Percentiles rank a stretch among this genome's conserved stretches.
These are phyloP conservation scores for Lycium barbarum DNA, from an alignment of 257 asterid species.

Conservation along the genomic window DNA sequence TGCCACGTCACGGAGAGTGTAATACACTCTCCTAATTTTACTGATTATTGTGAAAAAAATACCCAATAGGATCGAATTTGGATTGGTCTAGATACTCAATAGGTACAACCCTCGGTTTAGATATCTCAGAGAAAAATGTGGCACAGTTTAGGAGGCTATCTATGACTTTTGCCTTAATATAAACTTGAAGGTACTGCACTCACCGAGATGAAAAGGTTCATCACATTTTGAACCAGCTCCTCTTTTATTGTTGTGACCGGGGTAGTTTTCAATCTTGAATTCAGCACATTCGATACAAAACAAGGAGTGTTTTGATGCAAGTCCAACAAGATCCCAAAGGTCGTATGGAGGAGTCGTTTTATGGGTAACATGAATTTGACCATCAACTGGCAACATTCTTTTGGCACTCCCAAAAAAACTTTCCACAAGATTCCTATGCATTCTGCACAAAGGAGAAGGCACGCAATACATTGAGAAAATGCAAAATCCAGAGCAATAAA, in stretches of 20 bases:
- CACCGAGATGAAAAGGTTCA: conserved; percentile 49
- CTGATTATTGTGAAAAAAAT: too few species aligned
- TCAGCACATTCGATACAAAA: conserved; percentile 33
- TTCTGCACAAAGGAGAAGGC: conserved; percentile 39
- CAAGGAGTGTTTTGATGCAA: conserved; percentile 45
- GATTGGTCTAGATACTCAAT: too few species aligned
- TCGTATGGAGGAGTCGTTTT: conserved; percentile 49
- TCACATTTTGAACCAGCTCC: conserved; percentile 59
- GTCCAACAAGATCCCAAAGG: conserved; percentile 55
- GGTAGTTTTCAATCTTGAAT: conserved; percentile 54
- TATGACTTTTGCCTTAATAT: too few species aligned
- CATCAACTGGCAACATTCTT: conserved; percentile 44
- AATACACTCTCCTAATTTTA: too few species aligned
- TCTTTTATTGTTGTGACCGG: conserved; percentile 61
- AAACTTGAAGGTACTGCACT: conserved; percentile 59
- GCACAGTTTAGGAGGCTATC: too few species aligned
- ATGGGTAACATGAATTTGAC: conserved; percentile 66
- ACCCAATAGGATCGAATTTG: too few species aligned
- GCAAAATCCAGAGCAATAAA: neutral
- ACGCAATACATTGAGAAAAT: neutral
- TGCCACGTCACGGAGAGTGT: too few species aligned
- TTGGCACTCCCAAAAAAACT: conserved; percentile 55
- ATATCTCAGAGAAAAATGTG: too few species aligned
- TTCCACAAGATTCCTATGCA: conserved; percentile 55
- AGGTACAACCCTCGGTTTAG: too few species aligned